Conservation (phyloP, 78 protist genomes). For the Blattamonas nauphoetae region DNA sequence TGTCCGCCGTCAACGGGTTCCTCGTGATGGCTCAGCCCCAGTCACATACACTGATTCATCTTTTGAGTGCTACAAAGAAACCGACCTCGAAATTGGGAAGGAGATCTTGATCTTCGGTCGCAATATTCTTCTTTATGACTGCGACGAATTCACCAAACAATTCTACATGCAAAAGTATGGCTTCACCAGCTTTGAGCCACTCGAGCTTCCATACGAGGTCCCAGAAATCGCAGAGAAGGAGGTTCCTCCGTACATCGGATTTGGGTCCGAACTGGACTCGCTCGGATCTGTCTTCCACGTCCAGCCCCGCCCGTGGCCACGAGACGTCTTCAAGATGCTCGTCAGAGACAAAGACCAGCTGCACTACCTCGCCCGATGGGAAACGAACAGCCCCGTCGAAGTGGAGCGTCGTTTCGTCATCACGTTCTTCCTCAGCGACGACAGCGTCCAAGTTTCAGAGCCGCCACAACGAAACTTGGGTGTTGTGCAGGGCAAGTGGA, state of each 20-base stretch:
- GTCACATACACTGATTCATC: background rate
- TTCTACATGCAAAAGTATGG: slow-evolving; percentile 8
- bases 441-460: slow-evolving; percentile 16
- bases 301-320: background rate
- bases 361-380: background rate
- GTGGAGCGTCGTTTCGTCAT: slow-evolving; percentile 21
- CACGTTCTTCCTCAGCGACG: slow-evolving; percentile 29
- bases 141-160: slow-evolving; percentile 17
- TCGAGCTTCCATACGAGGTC: background rate
- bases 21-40: background rate
- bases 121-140: slow-evolving; percentile 21
- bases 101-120: slow-evolving; percentile 19
- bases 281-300: slow-evolving; percentile 19
- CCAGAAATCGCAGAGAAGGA: background rate
- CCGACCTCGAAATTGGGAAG: background rate
- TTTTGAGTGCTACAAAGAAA: background rate
- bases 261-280: slow-evolving; percentile 36
- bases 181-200: background rate
- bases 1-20: background rate
- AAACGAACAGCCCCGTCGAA: background rate
- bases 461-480: background rate
- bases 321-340: background rate
- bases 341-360: background rate
- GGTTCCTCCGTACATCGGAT: slow-evolving; percentile 27
- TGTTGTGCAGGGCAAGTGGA: background rate